Conservation (phyloP, 495 filamentous ascomycete genomes). For the Tetracladium setigerum region DNA sequence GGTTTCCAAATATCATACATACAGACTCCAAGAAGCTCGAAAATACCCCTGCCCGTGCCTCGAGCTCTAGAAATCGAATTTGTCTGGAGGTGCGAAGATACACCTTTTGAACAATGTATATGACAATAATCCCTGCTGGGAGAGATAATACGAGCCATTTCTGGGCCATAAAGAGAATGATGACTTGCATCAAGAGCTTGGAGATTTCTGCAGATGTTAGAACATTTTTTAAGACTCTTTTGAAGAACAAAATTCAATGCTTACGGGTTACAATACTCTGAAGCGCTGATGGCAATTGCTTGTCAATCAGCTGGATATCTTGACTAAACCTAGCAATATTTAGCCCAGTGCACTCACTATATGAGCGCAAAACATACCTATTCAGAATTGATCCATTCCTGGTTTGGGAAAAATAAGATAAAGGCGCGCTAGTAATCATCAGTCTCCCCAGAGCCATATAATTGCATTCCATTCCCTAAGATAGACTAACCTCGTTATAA, state of each 20-base stretch:
- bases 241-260: too few relatives aligned
- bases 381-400: slow-evolving; percentile 18
- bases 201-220: slow-evolving; percentile 8
- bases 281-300: slow-evolving; percentile 18
- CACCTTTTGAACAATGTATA: slow-evolving; percentile 49
- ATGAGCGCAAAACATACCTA: neutral
- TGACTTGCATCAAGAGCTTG: slow-evolving; percentile 8
- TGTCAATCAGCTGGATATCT: slow-evolving; percentile 19
- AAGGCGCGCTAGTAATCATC: slow-evolving; percentile 16
- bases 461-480: neutral
- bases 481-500: slow-evolving; percentile 14
- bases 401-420: slow-evolving; percentile 18
- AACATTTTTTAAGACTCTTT: neutral
- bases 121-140: slow-evolving; percentile 14
- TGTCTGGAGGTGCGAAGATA: slow-evolving; percentile 56
- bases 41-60: slow-evolving; percentile 30
- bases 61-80: slow-evolving; percentile 48
- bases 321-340: slow-evolving; percentile 12
- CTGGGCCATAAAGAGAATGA: slow-evolving; percentile 6
- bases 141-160: slow-evolving; percentile 22
- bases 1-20: too few relatives aligned
- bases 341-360: neutral
- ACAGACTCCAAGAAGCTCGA: slow-evolving; percentile 41
- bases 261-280: slow-evolving; percentile 15
- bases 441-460: too few relatives aligned